These are phyloP conservation scores for Cetraspora pellucida DNA, from an alignment of 192 early-diverging fungal species.

Conservation along the genomic window DNA sequence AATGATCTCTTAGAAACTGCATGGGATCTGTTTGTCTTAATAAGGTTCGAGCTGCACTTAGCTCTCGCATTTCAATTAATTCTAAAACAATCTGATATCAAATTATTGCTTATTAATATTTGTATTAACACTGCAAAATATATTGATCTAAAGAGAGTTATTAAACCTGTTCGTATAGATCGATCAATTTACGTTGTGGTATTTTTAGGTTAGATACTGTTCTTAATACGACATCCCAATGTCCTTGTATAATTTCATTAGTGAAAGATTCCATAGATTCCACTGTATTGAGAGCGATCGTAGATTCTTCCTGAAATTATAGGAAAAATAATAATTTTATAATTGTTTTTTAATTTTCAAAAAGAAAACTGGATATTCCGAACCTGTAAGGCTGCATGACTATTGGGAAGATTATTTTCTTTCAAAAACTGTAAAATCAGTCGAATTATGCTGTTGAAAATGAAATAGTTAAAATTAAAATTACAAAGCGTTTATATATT, in stretches of 20 bases:
- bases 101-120: not conserved
- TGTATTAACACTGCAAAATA: not conserved
- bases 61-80: slow-evolving; percentile 80
- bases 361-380: not conserved
- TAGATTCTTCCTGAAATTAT: slow-evolving; percentile 69
- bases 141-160: not conserved
- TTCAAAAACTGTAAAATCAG: slow-evolving; percentile 93
- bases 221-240: slow-evolving; percentile 85
- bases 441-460: slow-evolving; percentile 65
- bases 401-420: slow-evolving; percentile 84
- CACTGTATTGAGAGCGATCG: slow-evolving; percentile 80
- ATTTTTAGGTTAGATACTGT: slow-evolving; percentile 70
- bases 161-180: slow-evolving; percentile 86
- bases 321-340: not conserved
- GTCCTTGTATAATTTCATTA: slow-evolving; percentile 73
- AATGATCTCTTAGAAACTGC: slow-evolving; percentile 72
- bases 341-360: slow-evolving; percentile 3
- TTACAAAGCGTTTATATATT: not conserved
- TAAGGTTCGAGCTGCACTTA: slow-evolving; percentile 79
- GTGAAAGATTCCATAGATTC: slow-evolving; percentile 77
- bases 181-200: slow-evolving; percentile 69
- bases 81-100: slow-evolving; percentile 77
- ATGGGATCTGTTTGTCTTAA: slow-evolving; percentile 91
- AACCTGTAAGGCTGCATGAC: slow-evolving; percentile 76
- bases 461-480: slow-evolving; percentile 8